phyloP scores from a whole-genome alignment of 2,329 filamentous ascomycete species.

The Raffaelea ambrosiae region DNA sequence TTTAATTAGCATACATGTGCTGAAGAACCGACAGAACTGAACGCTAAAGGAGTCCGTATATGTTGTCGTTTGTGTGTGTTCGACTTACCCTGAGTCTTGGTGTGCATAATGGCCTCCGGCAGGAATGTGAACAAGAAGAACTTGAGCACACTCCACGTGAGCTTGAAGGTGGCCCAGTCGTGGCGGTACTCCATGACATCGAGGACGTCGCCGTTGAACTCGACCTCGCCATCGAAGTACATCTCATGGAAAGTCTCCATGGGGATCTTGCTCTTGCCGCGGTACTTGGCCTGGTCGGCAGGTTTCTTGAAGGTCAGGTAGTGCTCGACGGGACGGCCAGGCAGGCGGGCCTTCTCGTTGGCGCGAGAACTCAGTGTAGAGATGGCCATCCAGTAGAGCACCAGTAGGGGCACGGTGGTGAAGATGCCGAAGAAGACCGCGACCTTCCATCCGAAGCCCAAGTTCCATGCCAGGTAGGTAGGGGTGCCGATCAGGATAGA shows the following conservation, averaged over 20 bases:
- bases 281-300: constrained; percentile 56
- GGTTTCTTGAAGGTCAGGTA: constrained; percentile 76
- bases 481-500: constrained; percentile 63
- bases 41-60: neutral
- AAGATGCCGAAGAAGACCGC: constrained; percentile 78
- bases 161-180: constrained; percentile 69
- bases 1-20: neutral
- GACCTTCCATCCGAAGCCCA: constrained; percentile 80
- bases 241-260: constrained; percentile 95
- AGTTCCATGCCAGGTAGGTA: constrained; percentile 70
- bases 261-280: constrained; percentile 71
- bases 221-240: constrained; percentile 92
- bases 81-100: constrained; percentile 13
- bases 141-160: constrained; percentile 13
- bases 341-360: constrained; percentile 84
- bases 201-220: constrained; percentile 88
- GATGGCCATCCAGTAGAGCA: constrained; percentile 70
- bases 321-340: constrained; percentile 80
- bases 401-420: constrained; percentile 69
- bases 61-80: neutral
- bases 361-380: constrained; percentile 79
- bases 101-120: constrained; percentile 15
- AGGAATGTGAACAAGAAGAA: constrained; percentile 14
- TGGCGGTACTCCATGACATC: constrained; percentile 90
- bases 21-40: no score